phyloP scores from a whole-genome alignment of 352 stramenopile genomes.

The Aphanomyces astaci region DNA sequence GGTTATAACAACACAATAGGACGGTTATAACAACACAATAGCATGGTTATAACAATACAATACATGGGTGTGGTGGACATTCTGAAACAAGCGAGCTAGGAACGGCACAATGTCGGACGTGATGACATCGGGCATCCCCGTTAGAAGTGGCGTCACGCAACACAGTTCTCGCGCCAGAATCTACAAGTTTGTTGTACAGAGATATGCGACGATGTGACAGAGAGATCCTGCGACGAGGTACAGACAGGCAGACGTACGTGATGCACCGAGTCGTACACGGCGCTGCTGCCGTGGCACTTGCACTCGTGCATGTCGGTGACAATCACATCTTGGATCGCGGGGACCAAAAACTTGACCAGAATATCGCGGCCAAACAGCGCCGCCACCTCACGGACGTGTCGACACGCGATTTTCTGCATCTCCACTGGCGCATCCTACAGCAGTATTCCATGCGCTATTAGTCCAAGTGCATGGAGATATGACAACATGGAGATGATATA shows the following conservation, averaged over 20 bases:
- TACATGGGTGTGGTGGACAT: conserved; percentile 11
- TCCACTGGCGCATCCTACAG: conserved; percentile 20
- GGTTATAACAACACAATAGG: too few relatives aligned
- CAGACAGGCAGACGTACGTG: conserved; percentile 1
- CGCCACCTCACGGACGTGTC: conserved; percentile 5
- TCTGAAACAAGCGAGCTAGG: background rate
- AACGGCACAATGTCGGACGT: conserved; percentile 18
- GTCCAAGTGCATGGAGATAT: background rate
- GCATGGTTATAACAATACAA: too few relatives aligned
- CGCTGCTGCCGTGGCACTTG: conserved; percentile 21
- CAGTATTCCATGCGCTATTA: background rate
- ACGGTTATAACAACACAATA: too few relatives aligned
- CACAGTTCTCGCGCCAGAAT: conserved; percentile 19
- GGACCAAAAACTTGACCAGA: conserved; percentile 16
- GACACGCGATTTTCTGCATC: conserved; percentile 20
- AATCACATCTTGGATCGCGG: conserved; percentile 22
- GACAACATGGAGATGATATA: too few relatives aligned
- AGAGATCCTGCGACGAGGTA: background rate
- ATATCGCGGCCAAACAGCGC: conserved; percentile 20
- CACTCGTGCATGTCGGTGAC: conserved; percentile 19
- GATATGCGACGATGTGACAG: too few relatives aligned
- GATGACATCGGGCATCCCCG: background rate
- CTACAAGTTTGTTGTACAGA: background rate
- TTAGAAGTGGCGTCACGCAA: background rate
- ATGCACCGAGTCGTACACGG: conserved; percentile 22